Conservation (phyloP, 352 stramenopile genomes). For the Peronospora destructor region DNA sequence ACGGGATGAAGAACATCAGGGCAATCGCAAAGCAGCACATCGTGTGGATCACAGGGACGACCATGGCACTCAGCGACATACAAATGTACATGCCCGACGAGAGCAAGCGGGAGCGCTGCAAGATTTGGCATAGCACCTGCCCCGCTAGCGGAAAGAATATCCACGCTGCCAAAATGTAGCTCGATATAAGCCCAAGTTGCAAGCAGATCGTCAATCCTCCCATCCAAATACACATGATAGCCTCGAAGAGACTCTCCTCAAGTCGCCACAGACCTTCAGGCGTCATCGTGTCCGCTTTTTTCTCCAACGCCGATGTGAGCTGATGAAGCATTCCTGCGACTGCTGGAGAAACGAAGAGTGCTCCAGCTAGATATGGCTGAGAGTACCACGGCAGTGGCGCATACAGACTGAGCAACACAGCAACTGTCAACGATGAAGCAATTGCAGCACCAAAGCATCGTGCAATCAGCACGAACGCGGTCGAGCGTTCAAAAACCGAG, state of each 20-base stretch:
- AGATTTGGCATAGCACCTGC: constrained; percentile 33
- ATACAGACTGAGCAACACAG: constrained; percentile 50
- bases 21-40: constrained; percentile 47
- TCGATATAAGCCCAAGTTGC: constrained; percentile 39
- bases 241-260: constrained; percentile 61
- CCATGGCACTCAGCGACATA: constrained; percentile 40
- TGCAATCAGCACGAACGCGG: constrained; percentile 34
- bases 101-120: constrained; percentile 35
- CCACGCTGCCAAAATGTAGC: constrained; percentile 57
- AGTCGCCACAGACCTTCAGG: constrained; percentile 40
- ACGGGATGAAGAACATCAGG: constrained; percentile 69
- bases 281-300: constrained; percentile 16
- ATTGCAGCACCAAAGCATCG: constrained; percentile 34
- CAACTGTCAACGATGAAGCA: constrained; percentile 32
- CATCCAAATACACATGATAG: constrained; percentile 43
- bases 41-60: constrained; percentile 56
- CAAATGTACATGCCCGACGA: constrained; percentile 40
- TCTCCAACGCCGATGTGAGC: constrained; percentile 29
- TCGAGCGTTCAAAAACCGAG: constrained; percentile 30
- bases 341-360: constrained; percentile 36
- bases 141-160: constrained; percentile 53
- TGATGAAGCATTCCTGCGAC: constrained; percentile 55
- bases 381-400: constrained; percentile 68
- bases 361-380: constrained; percentile 39
- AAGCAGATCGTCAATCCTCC: constrained; percentile 33